Percentiles rank a stretch among this genome's conserved stretches.
Evolutionary conservation across 768 basidiomycete genomes (phyloP).

Genomic region (Russula compacta): DNA sequence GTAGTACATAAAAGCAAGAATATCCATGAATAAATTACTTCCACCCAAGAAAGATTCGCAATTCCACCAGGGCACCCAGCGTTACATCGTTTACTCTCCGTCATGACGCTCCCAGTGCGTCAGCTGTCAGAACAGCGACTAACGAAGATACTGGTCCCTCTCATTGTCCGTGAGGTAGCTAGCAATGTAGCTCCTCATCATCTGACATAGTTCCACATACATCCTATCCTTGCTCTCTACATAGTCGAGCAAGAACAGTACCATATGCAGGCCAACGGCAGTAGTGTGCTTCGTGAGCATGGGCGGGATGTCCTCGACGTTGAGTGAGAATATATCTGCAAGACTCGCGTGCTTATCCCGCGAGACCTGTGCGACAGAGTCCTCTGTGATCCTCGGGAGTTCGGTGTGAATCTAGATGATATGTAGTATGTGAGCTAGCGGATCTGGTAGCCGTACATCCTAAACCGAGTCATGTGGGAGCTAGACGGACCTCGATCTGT

Average conservation of each 20-base stretch:
- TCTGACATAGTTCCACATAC: slow-evolving; percentile 2
- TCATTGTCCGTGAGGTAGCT: slow-evolving; percentile 13
- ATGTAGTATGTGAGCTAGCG: background rate
- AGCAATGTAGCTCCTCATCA: slow-evolving; percentile 10
- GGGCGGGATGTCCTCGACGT: slow-evolving; percentile 12
- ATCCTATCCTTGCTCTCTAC: background rate
- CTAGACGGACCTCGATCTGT: slow-evolving; percentile 11
- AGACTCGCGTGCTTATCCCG: slow-evolving; percentile 7
- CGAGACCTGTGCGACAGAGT: slow-evolving; percentile 8
- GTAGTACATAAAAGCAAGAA: background rate
- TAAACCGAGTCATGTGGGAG: background rate
- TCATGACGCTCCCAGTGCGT: background rate
- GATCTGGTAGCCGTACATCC: too few species aligned
- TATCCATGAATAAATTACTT: background rate
- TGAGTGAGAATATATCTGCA: slow-evolving; percentile 4
- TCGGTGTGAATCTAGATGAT: background rate
- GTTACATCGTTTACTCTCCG: background rate
- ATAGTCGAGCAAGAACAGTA: background rate
- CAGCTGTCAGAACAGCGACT: background rate
- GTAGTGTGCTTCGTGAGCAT: background rate
- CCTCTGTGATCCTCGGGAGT: slow-evolving; percentile 8
- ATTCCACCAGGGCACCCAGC: background rate
- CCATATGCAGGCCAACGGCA: slow-evolving; percentile 4
- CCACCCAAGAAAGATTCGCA: background rate
- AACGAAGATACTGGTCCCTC: background rate